phyloP scores from a whole-genome alignment of 805 yeast genomes.

The Yarrowia keelungensis region DNA sequence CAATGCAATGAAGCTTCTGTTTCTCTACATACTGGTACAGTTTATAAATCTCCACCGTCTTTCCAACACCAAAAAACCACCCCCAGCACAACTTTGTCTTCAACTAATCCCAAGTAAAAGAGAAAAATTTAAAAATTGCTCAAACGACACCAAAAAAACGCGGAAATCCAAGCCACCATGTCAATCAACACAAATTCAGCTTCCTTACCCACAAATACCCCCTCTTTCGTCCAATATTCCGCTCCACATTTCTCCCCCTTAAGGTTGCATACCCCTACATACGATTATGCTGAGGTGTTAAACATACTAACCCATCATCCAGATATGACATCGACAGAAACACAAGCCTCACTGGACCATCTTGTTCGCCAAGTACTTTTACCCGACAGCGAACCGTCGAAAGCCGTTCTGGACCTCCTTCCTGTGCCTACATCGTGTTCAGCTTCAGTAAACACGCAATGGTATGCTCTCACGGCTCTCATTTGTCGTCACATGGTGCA shows the following conservation, averaged over 20 bases:
- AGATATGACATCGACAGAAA: conserved; percentile 20
- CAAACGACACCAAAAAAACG: too few relatives aligned
- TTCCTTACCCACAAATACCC: too few relatives aligned
- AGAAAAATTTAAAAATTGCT: too few relatives aligned
- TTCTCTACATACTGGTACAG: too few relatives aligned
- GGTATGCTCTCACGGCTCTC: conserved; percentile 58
- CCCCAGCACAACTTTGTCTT: background rate
- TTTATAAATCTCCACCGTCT: background rate
- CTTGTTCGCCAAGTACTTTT: conserved; percentile 30
- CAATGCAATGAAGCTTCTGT: too few relatives aligned
- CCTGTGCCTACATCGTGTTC: conserved; percentile 43
- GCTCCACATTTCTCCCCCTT: too few relatives aligned
- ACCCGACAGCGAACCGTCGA: conserved; percentile 18
- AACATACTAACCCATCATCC: too few relatives aligned
- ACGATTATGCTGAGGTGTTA: conserved; percentile 1
- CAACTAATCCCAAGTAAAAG: background rate
- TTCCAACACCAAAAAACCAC: background rate
- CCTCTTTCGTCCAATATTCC: too few relatives aligned
- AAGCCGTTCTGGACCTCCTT: conserved; percentile 5
- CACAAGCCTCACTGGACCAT: conserved; percentile 16
- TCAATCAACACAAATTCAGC: too few relatives aligned
- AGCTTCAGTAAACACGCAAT: conserved; percentile 53
- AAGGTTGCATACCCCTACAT: conserved; percentile 2
- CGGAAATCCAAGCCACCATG: too few relatives aligned
- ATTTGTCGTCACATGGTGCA: conserved; percentile 57